Conservation (phyloP, 495 filamentous ascomycete genomes). For the Penicillium turbatum region DNA sequence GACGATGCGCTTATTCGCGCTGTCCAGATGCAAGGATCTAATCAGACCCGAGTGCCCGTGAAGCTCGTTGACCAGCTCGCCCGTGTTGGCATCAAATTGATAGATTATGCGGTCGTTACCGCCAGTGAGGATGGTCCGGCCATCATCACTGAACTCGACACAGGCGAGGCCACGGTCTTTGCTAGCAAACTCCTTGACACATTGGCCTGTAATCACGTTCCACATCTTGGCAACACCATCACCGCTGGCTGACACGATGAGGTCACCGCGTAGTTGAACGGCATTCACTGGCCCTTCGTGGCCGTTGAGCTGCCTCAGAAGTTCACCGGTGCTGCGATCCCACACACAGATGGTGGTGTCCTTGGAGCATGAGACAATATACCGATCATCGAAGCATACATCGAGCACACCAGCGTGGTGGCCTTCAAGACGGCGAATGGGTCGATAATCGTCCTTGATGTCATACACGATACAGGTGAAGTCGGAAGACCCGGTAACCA, state of each 20-base stretch:
- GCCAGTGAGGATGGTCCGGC: slow-evolving; percentile 80
- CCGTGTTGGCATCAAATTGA: slow-evolving; percentile 88
- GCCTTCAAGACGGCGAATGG: slow-evolving; percentile 66
- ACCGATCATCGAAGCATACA: slow-evolving; percentile 81
- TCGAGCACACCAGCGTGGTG: slow-evolving; percentile 90
- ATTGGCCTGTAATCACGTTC: slow-evolving; percentile 81
- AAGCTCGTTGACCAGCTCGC: slow-evolving; percentile 72
- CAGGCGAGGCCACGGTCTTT: slow-evolving; percentile 90
- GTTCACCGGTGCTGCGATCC: slow-evolving; percentile 72
- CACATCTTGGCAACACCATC: slow-evolving; percentile 91
- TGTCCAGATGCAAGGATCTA: slow-evolving; percentile 83
- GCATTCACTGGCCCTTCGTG: slow-evolving; percentile 93
- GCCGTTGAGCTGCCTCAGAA: slow-evolving; percentile 71
- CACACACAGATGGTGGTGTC: slow-evolving; percentile 89
- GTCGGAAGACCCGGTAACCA: slow-evolving; percentile 94
- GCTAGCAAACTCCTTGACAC: slow-evolving; percentile 80
- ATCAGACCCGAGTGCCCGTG: slow-evolving; percentile 77
- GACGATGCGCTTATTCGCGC: slow-evolving; percentile 72
- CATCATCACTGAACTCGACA: slow-evolving; percentile 91
- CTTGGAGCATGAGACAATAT: slow-evolving; percentile 95
- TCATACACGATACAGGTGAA: slow-evolving; percentile 89
- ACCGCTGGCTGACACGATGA: slow-evolving; percentile 85
- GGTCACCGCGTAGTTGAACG: slow-evolving; percentile 86
- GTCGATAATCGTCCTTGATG: slow-evolving; percentile 68
- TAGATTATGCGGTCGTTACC: slow-evolving; percentile 93